Conservation (phyloP, 2,329 filamentous ascomycete genomes). For the Fusarium illudens region DNA sequence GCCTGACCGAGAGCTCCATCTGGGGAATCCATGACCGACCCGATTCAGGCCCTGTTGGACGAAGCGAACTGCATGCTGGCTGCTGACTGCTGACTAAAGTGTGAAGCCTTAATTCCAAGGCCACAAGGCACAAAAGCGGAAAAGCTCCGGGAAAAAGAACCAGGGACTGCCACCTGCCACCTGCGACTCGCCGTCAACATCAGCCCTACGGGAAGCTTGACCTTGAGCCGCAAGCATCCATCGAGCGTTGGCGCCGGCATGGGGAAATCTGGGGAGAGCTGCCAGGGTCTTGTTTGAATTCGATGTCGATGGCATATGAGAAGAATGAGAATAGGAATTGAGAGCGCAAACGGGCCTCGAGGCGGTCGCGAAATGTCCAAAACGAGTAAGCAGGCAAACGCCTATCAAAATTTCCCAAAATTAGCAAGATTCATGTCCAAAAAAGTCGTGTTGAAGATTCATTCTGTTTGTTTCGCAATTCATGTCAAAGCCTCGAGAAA, state of each 20-base stretch:
- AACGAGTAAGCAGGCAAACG: slow-evolving; percentile 7
- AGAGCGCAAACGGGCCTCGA: neutral
- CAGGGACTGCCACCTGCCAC: slow-evolving; percentile 20
- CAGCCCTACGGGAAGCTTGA: slow-evolving; percentile 44
- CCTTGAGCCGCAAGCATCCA: slow-evolving; percentile 41
- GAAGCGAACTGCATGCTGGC: neutral
- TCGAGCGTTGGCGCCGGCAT: slow-evolving; percentile 41
- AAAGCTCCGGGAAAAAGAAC: neutral
- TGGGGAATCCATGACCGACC: neutral
- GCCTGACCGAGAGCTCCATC: neutral
- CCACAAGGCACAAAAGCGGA: slow-evolving; percentile 11
- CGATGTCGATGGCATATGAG: slow-evolving; percentile 7
- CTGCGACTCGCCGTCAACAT: slow-evolving; percentile 30
- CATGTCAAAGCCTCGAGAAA: slow-evolving; percentile 22
- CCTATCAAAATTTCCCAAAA: neutral
- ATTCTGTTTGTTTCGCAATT: slow-evolving; percentile 14
- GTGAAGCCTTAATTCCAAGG: slow-evolving; percentile 7
- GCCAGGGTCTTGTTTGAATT: slow-evolving; percentile 23
- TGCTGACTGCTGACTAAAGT: neutral
- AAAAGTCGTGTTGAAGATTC: slow-evolving; percentile 12
- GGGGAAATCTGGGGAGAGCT: slow-evolving; percentile 37
- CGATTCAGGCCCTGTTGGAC: neutral
- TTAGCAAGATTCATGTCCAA: neutral
- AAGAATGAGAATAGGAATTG: slow-evolving; percentile 30
- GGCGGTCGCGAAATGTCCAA: slow-evolving; percentile 11